Evolutionary conservation across 495 filamentous ascomycete species (phyloP).

Genomic region (Neurospora sublineolata): DNA sequence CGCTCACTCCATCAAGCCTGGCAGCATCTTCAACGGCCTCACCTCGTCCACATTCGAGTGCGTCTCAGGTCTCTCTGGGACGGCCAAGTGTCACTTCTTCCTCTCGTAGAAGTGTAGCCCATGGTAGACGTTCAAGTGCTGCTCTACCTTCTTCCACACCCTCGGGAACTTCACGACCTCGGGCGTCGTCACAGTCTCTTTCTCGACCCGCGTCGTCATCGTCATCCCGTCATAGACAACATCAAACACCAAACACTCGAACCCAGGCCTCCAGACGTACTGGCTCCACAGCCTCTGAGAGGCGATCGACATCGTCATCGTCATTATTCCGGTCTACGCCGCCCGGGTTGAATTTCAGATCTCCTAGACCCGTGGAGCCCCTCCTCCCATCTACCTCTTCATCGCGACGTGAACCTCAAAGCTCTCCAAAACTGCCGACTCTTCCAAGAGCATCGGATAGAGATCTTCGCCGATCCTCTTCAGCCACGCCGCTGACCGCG

Average conservation of each 20-base stretch:
- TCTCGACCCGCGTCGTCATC: background rate
- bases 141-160: background rate
- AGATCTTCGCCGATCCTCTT: background rate
- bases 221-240: background rate
- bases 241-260: background rate
- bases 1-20: background rate
- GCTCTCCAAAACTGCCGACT: background rate
- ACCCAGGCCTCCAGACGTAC: background rate
- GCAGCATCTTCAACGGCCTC: background rate
- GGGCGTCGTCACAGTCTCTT: background rate
- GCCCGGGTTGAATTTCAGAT: background rate
- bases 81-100: background rate
- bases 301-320: background rate
- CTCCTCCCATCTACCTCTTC: background rate
- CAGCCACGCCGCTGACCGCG: background rate
- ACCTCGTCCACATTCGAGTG: background rate
- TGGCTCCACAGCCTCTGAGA: background rate
- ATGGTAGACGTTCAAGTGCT: background rate
- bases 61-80: background rate
- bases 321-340: background rate
- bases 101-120: background rate
- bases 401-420: background rate
- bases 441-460: background rate
- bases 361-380: background rate
- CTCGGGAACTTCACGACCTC: background rate